These are phyloP conservation scores for Aspergillus nomiae DNA, from an alignment of 2,329 filamentous ascomycete species.

Conservation along the genomic window DNA sequence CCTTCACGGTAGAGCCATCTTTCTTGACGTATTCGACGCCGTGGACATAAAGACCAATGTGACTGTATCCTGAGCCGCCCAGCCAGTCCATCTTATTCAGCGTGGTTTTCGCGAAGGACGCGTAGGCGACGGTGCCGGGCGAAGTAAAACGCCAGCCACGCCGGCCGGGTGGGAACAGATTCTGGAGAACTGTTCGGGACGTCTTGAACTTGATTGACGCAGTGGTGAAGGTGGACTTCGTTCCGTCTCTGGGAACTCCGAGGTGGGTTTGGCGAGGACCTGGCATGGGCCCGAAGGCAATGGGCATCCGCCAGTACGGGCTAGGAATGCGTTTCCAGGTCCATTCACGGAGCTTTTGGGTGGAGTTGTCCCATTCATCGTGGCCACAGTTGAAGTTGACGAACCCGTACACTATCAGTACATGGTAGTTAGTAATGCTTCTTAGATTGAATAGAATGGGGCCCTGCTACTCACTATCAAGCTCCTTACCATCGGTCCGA, in stretches of 20 bases:
- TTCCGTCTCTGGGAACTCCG: conserved; percentile 25
- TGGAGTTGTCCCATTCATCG: conserved; percentile 59
- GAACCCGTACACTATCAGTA: conserved; percentile 39
- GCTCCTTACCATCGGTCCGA: conserved; percentile 16
- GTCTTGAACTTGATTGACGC: conserved; percentile 54
- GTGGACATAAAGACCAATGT: conserved; percentile 63
- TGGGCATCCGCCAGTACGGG: conserved; percentile 48
- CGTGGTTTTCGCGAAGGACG: conserved; percentile 44
- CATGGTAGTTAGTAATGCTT: neutral
- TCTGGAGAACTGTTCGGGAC: conserved; percentile 51
- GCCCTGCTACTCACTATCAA: neutral
- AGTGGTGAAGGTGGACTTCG: conserved; percentile 39
- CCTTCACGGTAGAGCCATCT: conserved; percentile 50
- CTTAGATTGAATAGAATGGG: neutral
- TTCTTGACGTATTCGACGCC: conserved; percentile 58
- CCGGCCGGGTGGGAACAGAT: conserved; percentile 45
- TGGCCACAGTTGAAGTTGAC: conserved; percentile 58
- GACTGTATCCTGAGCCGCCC: conserved; percentile 59
- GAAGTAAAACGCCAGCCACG: conserved; percentile 42
- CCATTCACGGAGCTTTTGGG: conserved; percentile 49
- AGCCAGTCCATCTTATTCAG: conserved; percentile 61
- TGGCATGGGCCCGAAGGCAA: conserved; percentile 49
- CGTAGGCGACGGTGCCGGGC: conserved; percentile 47
- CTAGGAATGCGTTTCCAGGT: conserved; percentile 47
- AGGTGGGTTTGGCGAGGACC: conserved; percentile 42